Evolutionary conservation across 441 rosid genomes (phyloP).

Genomic region (Pelargonium australe): DNA sequence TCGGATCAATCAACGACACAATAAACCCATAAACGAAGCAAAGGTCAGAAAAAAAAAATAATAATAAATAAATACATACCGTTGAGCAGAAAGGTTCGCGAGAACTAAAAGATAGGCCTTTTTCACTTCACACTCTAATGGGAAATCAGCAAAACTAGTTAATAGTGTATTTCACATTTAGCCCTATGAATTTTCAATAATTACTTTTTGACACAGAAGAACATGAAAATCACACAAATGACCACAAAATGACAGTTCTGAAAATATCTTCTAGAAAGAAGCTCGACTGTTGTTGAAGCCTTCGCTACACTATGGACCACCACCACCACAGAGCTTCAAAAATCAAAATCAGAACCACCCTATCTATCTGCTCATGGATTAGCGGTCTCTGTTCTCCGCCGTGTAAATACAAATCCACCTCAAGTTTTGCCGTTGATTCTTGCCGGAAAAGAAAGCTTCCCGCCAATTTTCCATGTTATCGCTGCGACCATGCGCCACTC

Average conservation of each 20-base stretch:
- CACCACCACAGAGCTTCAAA: not conserved
- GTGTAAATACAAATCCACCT: not conserved
- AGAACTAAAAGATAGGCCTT: too few relatives aligned
- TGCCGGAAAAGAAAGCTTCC: slow-evolving; percentile 5
- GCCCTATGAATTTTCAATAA: too few relatives aligned
- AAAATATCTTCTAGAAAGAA: slow-evolving; percentile 3
- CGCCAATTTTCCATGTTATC: slow-evolving; percentile 16
- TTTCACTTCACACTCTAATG: too few relatives aligned
- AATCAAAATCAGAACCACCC: not conserved
- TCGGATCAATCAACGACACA: not conserved
- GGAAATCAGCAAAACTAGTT: too few relatives aligned
- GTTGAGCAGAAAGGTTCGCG: too few relatives aligned
- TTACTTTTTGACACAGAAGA: not conserved
- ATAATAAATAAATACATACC: too few relatives aligned
- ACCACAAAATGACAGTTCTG: not conserved
- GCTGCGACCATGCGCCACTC: slow-evolving; percentile 16
- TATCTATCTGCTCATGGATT: slow-evolving; percentile 7
- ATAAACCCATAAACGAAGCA: too few relatives aligned
- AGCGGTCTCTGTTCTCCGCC: slow-evolving; percentile 3
- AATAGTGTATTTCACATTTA: too few relatives aligned
- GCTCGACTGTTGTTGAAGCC: not conserved
- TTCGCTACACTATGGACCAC: not conserved
- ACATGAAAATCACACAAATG: not conserved
- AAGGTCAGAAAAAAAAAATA: too few relatives aligned
- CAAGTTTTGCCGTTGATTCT: not conserved